Conservation (phyloP, 768 basidiomycete genomes). For the Tulasnella sp. region DNA sequence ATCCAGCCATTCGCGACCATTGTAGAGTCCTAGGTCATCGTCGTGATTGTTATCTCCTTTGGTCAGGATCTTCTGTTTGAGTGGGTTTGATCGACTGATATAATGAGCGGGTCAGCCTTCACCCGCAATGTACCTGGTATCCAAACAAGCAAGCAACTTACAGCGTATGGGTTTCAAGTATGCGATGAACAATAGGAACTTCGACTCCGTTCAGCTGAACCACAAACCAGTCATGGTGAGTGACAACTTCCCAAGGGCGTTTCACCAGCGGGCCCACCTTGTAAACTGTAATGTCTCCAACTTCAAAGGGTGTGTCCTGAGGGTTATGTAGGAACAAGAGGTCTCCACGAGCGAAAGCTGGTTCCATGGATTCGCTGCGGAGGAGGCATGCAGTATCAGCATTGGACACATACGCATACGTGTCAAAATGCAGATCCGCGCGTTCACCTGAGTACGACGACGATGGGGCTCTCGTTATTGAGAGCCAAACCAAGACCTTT, state of each 20-base stretch:
- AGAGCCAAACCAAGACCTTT: conserved; percentile 85
- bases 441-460: conserved; percentile 86
- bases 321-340: conserved; percentile 93
- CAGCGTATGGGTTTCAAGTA: conserved; percentile 84
- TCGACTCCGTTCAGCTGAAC: conserved; percentile 70
- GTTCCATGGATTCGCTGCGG: conserved; percentile 88
- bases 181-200: conserved; percentile 95
- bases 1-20: conserved; percentile 82
- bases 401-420: not conserved
- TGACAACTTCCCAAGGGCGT: not conserved
- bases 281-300: conserved; percentile 98
- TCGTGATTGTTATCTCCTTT: conserved; percentile 95
- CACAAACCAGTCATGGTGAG: not conserved
- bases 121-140: not conserved
- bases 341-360: conserved; percentile 93
- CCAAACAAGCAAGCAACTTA: conserved; percentile 31
- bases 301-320: conserved; percentile 61
- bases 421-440: not conserved
- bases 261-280: conserved; percentile 52
- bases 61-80: conserved; percentile 70
- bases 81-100: conserved; percentile 4
- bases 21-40: conserved; percentile 85
- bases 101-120: not conserved
- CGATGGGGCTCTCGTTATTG: conserved; percentile 94
- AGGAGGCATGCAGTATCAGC: not conserved